These are phyloP conservation scores for Vitis hybrid DNA, from an alignment of 177 flowering plant genomes.

Conservation along the genomic window DNA sequence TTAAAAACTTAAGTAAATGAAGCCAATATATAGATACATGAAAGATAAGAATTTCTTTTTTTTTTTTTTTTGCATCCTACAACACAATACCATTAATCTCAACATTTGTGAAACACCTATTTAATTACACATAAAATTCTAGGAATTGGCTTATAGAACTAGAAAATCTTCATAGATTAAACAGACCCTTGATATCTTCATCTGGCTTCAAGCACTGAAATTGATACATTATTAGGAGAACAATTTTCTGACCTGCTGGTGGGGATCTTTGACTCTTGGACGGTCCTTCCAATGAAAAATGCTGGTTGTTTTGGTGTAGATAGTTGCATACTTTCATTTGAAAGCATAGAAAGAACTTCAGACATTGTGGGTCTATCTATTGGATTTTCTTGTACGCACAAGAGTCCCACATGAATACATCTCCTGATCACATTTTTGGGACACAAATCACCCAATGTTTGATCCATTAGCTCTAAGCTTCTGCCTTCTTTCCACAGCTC, in stretches of 20 bases:
- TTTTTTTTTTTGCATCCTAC: too few relatives aligned
- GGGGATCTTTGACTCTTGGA: too few relatives aligned
- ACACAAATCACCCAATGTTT: neutral
- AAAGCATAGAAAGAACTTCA: slow-evolving; percentile 1
- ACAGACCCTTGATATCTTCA: too few relatives aligned
- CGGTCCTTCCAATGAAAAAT: slow-evolving; percentile 1
- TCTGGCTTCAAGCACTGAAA: neutral
- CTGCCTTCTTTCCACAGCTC: slow-evolving; percentile 3
- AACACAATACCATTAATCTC: too few relatives aligned
- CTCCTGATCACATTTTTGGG: neutral
- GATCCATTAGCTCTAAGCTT: slow-evolving; percentile 6
- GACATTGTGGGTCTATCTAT: slow-evolving; percentile 13
- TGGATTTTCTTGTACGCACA: slow-evolving; percentile 14
- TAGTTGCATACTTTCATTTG: neutral
- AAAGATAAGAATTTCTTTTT: too few relatives aligned
- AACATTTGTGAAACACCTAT: too few relatives aligned
- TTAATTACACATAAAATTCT: too few relatives aligned
- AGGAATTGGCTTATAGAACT: too few relatives aligned
- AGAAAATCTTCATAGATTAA: too few relatives aligned
- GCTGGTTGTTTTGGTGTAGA: slow-evolving; percentile 10
- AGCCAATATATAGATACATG: too few relatives aligned
- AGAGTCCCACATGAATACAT: slow-evolving; percentile 8
- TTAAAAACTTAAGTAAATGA: too few relatives aligned
- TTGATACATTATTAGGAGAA: neutral
- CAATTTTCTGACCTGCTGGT: too few relatives aligned